A percentile compares a stretch with the other conserved stretches of the same genome.
Conservation (phyloP, 2,329 filamentous ascomycete genomes). For the Verticillium zaregamsianum region DNA sequence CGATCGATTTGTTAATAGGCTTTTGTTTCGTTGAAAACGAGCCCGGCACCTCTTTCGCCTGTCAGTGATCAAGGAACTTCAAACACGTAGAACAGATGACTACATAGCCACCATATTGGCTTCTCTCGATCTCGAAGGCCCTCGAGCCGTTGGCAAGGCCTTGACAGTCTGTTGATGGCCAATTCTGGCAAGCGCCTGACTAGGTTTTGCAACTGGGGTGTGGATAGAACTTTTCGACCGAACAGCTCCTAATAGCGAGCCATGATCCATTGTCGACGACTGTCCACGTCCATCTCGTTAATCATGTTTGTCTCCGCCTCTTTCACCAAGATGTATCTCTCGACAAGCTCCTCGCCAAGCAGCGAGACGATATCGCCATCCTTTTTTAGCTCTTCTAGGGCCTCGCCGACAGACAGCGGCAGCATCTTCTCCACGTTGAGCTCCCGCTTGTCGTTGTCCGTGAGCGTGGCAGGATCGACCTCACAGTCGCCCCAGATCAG, state of each 20-base stretch:
- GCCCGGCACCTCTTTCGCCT: too few species aligned
- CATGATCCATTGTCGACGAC: slow-evolving; percentile 56
- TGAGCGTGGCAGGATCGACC: slow-evolving; percentile 49
- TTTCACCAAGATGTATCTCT: slow-evolving; percentile 57
- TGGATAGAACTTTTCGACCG: not conserved
- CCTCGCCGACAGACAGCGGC: slow-evolving; percentile 49
- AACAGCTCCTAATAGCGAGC: slow-evolving; percentile 52
- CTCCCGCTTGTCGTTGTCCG: slow-evolving; percentile 37
- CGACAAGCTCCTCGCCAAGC: slow-evolving; percentile 47
- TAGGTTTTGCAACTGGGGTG: too few species aligned
- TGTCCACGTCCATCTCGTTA: slow-evolving; percentile 39
- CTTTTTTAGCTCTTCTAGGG: slow-evolving; percentile 44
- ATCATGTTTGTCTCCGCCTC: slow-evolving; percentile 50
- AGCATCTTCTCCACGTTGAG: slow-evolving; percentile 52
- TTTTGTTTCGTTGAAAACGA: too few species aligned
- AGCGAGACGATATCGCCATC: slow-evolving; percentile 42
- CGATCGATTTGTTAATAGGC: too few species aligned
- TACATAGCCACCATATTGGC: too few species aligned
- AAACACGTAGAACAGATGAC: too few species aligned
- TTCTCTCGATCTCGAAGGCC: too few species aligned
- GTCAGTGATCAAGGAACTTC: too few species aligned
- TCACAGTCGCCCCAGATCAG: slow-evolving; percentile 50
- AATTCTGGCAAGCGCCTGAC: too few species aligned
- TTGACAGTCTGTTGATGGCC: too few species aligned
- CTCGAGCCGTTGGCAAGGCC: too few species aligned